Evolutionary conservation across 2,329 filamentous ascomycete species (phyloP).

Genomic region (Xylariales sp.): DNA sequence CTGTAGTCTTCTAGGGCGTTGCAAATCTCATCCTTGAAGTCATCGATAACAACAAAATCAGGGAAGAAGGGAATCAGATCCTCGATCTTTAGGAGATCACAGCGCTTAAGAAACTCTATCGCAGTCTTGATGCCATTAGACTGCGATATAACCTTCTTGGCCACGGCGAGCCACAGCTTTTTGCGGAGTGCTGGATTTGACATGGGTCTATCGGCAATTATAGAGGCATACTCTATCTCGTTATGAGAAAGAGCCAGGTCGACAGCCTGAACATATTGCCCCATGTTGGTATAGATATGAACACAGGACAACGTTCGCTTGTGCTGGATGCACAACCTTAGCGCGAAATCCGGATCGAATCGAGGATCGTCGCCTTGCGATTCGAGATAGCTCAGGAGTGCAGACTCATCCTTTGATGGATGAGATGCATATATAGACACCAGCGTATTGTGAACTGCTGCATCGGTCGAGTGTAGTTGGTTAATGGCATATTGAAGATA

Average conservation of each 20-base stretch:
- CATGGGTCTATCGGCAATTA: conserved; percentile 82
- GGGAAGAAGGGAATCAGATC: conserved; percentile 98
- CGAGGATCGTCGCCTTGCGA: conserved; percentile 80
- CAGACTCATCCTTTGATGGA: conserved; percentile 75
- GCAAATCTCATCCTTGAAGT: conserved; percentile 99
- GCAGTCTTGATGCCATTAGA: conserved; percentile 86
- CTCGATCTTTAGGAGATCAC: conserved; percentile 89
- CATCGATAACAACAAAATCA: conserved; percentile 96
- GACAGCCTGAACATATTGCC: conserved; percentile 88
- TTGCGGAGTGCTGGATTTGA: conserved; percentile 79
- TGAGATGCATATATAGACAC: conserved; percentile 94
- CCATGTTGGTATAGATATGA: conserved; percentile 96
- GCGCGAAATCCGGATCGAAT: conserved; percentile 94
- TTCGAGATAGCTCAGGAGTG: conserved; percentile 83
- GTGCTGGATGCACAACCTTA: conserved; percentile 92
- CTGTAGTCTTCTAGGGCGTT: conserved; percentile 89
- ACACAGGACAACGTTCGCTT: conserved; percentile 90
- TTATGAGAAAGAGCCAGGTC: conserved; percentile 87
- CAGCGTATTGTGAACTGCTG: conserved; percentile 93
- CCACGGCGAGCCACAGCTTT: conserved; percentile 91
- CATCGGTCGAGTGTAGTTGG: conserved; percentile 71
- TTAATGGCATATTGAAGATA: conserved; percentile 95
- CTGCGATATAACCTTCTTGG: conserved; percentile 86
- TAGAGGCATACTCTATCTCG: conserved; percentile 82
- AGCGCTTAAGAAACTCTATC: conserved; percentile 88